Evolutionary conservation across 2,329 filamentous ascomycete species (phyloP), one percentile per base, ranked within the genome.

Genomic region (Colletotrichum gigasporum): DNA sequence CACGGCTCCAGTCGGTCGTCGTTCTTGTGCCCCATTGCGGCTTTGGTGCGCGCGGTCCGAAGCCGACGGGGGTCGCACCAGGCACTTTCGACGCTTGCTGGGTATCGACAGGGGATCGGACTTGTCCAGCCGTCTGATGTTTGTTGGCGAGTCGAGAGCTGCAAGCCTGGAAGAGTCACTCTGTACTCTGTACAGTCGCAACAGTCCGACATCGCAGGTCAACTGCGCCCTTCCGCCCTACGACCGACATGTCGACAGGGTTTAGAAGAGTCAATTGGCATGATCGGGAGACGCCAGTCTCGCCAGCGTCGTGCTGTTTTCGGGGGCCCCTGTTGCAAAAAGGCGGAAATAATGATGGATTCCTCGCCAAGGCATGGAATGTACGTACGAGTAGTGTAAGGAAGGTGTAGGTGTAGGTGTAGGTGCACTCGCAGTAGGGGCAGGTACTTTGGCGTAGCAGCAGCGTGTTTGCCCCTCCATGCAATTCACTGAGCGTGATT

Each of bases 1-100:
- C 48, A 44, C 62, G 62, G 62, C 62, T 65, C 62, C 42, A 65
- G 62, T 65, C 62, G 62, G 62, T 55, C 61, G 55, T 61, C 61
- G 47, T 47, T 26, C 53, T 63, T n/a, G 37, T 24, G 56, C 39
- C 62, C 62, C 62, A 61, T 62, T 54, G 56, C 61, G 56, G 61
- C 56, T 64, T 64, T 64, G 48, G 41, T 64, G 61, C 56, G 61
- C 61, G 61, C 61, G 41, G 48, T 63, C 61, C 61, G 61, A 64
- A 54, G 42, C 41, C 48, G 34, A 54, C 30, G 47, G 28, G 53
- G 55, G 34, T 34, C 39, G 9, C 56, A 39, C 11, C 14, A 14
- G 35, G 16, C 10, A n/a, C n/a, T n/a, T n/a, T n/a, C n/a, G n/a
- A n/a, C n/a, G n/a, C n/a, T n/a, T n/a, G n/a, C n/a, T n/a, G n/a